Evolutionary conservation across 78 protist species (phyloP).

Genomic region (Guillardia theta): DNA sequence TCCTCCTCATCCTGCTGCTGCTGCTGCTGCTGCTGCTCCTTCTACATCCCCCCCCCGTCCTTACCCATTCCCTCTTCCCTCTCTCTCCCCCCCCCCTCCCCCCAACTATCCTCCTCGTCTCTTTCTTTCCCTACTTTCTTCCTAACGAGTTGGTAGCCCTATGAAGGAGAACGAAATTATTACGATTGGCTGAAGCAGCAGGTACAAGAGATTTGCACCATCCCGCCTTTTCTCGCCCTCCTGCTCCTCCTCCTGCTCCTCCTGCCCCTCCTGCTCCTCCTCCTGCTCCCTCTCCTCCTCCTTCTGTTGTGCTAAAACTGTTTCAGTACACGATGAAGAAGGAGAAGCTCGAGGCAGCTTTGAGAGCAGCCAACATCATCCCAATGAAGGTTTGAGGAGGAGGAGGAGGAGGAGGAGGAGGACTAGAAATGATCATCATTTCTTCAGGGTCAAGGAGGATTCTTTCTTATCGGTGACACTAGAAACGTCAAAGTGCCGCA

Average conservation of each 20-base stretch:
- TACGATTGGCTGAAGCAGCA: not conserved
- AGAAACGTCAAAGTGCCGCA: not conserved
- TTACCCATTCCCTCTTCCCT: not conserved
- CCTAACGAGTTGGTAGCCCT: not conserved
- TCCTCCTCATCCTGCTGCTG: not conserved
- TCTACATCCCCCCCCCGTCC: not conserved
- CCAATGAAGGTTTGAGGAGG: not conserved
- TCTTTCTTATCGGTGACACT: constrained; percentile 47
- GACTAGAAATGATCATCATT: too few species aligned
- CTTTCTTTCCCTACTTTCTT: not conserved
- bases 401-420: too few species aligned
- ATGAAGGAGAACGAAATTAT: not conserved
- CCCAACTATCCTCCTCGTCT: too few species aligned
- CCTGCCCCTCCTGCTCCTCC: too few species aligned
- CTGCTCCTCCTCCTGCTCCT: too few species aligned
- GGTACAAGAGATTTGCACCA: too few species aligned
- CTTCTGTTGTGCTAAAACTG: too few species aligned
- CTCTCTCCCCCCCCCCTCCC: not conserved
- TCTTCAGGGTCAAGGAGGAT: constrained; percentile 34
- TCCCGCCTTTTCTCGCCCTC: too few species aligned
- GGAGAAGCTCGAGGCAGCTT: not conserved
- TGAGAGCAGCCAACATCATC: not conserved
- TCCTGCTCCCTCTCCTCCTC: too few species aligned
- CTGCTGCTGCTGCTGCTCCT: not conserved
- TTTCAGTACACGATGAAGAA: not conserved